Percentiles rank a stretch among this genome's conserved stretches.
phyloP scores from a whole-genome alignment of 2,329 filamentous ascomycete species.

The Monilinia vaccinii-corymbosi region DNA sequence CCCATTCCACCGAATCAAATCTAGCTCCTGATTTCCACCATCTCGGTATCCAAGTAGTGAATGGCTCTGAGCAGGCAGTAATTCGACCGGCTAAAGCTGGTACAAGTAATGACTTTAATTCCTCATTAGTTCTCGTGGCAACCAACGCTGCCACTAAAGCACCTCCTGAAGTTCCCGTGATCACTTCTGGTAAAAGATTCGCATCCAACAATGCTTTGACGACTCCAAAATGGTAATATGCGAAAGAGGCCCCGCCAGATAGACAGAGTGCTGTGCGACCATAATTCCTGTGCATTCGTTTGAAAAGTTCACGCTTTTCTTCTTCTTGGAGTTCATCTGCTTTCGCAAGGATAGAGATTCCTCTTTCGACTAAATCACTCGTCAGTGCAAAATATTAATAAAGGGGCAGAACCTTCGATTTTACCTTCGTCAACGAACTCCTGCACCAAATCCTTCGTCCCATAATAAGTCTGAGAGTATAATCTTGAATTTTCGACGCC shows the following conservation, averaged over 20 bases:
- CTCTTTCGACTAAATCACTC: constrained; percentile 45
- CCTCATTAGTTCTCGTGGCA: constrained; percentile 83
- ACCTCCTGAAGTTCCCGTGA: constrained; percentile 92
- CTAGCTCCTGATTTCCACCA: constrained; percentile 92
- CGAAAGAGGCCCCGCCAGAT: constrained; percentile 87
- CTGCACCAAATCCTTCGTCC: constrained; percentile 91
- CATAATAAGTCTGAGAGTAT: constrained; percentile 97
- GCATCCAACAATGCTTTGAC: constrained; percentile 83
- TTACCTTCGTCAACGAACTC: constrained; percentile 76
- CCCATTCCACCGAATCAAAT: constrained; percentile 93
- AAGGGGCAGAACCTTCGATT: constrained; percentile 22
- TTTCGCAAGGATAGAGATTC: constrained; percentile 57
- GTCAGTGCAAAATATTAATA: constrained; percentile 8
- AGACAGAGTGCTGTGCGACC: constrained; percentile 88
- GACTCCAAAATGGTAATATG: constrained; percentile 94
- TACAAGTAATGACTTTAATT: constrained; percentile 69
- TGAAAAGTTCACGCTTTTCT: constrained; percentile 75
- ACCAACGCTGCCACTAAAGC: constrained; percentile 82
- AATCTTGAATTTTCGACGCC: constrained; percentile 87
- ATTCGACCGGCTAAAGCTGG: constrained; percentile 16
- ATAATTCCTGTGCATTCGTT: constrained; percentile 81
- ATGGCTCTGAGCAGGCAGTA: constrained; percentile 48
- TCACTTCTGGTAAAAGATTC: constrained; percentile 78
- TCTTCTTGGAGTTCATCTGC: constrained; percentile 60
- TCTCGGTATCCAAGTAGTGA: constrained; percentile 65